These are phyloP conservation scores for Penicillium cinerascens DNA, from an alignment of 495 filamentous ascomycete genomes.

Conservation along the genomic window DNA sequence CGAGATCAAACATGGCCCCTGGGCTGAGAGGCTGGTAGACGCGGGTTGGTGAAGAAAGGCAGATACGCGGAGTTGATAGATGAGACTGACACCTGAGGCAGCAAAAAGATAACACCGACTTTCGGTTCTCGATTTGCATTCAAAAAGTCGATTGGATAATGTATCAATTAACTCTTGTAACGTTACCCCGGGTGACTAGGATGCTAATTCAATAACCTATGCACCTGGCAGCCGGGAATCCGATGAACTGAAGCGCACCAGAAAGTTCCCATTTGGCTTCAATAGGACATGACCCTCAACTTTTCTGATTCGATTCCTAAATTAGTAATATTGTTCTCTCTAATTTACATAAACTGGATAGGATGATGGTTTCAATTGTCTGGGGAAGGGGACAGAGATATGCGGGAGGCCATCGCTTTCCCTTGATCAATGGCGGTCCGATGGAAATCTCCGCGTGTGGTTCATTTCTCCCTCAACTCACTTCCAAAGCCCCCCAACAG, in stretches of 20 bases:
- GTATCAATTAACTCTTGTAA: too few species aligned
- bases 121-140: not conserved
- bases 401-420: not conserved
- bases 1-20: conserved; percentile 14
- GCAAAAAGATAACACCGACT: not conserved
- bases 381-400: not conserved
- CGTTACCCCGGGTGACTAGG: too few species aligned
- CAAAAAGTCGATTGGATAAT: not conserved
- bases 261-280: too few species aligned
- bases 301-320: too few species aligned
- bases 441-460: not conserved
- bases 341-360: not conserved
- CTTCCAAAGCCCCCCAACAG: not conserved
- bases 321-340: not conserved
- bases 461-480: not conserved
- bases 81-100: conserved; percentile 28
- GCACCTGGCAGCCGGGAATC: too few species aligned
- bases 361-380: not conserved
- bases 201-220: too few species aligned
- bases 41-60: conserved; percentile 2
- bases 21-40: not conserved
- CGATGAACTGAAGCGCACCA: too few species aligned
- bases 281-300: too few species aligned
- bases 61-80: conserved; percentile 6
- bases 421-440: not conserved